Conservation (phyloP, 129 eudicot species). For the Tagetes patula region DNA sequence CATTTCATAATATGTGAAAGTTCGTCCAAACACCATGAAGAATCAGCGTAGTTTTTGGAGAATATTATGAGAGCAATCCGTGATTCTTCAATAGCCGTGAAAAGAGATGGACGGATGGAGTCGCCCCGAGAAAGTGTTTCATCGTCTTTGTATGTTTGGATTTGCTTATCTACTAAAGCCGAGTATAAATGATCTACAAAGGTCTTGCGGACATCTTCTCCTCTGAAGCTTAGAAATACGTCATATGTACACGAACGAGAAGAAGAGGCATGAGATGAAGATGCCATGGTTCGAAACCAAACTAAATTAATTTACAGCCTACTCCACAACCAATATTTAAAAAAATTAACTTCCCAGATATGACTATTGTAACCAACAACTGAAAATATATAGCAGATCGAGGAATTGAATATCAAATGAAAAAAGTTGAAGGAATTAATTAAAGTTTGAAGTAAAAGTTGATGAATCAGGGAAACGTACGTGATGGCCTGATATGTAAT, state of each 20-base stretch:
- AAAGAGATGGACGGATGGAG: neutral
- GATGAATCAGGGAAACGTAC: too few relatives aligned
- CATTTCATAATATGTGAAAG: neutral
- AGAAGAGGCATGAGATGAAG: too few relatives aligned
- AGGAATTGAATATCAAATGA: too few relatives aligned
- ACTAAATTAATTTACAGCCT: too few relatives aligned
- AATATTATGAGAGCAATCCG: neutral
- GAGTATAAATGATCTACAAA: neutral
- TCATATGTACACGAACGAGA: neutral
- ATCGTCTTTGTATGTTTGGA: neutral
- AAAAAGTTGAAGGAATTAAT: too few relatives aligned
- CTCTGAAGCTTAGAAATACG: constrained; percentile 2
- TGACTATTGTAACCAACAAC: too few relatives aligned
- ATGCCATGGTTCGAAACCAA: too few relatives aligned
- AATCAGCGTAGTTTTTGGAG: neutral
- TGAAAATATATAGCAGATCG: too few relatives aligned
- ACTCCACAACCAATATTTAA: too few relatives aligned
- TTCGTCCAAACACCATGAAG: constrained; percentile 11
- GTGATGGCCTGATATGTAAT: too few relatives aligned
- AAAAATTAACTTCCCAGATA: too few relatives aligned
- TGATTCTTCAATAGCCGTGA: neutral
- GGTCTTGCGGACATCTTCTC: neutral
- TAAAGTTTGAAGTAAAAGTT: too few relatives aligned
- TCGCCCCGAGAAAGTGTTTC: neutral
- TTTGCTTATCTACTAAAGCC: neutral